These are phyloP conservation scores for Pharus latifolius DNA, from an alignment of 176 grass and related monocot genomes.

Conservation along the genomic window DNA sequence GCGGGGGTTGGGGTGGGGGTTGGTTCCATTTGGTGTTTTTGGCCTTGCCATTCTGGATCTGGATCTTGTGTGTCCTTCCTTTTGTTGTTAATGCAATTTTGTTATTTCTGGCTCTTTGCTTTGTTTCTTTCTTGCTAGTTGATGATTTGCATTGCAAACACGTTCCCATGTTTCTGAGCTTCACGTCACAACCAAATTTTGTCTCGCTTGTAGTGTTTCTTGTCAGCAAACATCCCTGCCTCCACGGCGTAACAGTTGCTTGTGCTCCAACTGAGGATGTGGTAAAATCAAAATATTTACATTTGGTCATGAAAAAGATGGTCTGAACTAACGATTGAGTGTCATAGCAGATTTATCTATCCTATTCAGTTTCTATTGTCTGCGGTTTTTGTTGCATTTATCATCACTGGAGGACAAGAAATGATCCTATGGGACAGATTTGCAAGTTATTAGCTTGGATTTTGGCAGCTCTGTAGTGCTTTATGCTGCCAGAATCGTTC, in stretches of 20 bases:
- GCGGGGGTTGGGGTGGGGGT: too few relatives aligned
- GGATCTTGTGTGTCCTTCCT: background rate
- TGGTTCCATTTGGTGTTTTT: background rate
- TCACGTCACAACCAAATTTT: background rate
- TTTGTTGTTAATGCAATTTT: background rate
- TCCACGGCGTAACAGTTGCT: background rate
- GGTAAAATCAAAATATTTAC: background rate
- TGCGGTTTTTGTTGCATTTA: background rate
- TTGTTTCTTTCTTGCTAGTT: background rate
- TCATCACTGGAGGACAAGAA: too few relatives aligned
- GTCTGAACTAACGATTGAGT: background rate
- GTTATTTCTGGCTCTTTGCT: background rate
- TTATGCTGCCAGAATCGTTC: background rate
- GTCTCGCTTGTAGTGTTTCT: background rate
- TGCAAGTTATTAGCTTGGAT: background rate
- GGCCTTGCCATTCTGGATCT: background rate
- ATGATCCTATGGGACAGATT: too few relatives aligned
- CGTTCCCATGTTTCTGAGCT: background rate
- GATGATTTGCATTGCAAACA: background rate
- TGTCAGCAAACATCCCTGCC: background rate
- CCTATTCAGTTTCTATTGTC: background rate
- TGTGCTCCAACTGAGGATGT: background rate
- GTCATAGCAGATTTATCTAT: background rate
- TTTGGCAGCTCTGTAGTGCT: background rate
- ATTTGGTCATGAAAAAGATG: background rate